Evolutionary conservation across 441 rosid genomes (phyloP).

Genomic region (Pelargonium citronellum): DNA sequence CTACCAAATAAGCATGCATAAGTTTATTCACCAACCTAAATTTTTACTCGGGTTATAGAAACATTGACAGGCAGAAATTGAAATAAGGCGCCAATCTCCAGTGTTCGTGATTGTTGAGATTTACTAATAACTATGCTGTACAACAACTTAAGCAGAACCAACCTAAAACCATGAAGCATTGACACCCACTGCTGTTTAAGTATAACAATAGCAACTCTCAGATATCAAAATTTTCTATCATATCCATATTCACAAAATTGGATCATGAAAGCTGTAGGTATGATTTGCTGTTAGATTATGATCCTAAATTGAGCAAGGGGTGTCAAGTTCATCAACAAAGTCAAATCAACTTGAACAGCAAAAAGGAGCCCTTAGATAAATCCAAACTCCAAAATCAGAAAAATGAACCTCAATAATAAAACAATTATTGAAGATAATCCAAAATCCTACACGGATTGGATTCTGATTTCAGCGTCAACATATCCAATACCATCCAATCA

Average conservation of each 20-base stretch:
- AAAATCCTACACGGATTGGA: neutral
- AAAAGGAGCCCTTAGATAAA: neutral
- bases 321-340: neutral
- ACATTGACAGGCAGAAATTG: neutral
- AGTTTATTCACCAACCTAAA: neutral
- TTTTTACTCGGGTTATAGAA: neutral
- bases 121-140: neutral
- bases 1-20: neutral
- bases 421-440: neutral
- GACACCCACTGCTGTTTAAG: no score
- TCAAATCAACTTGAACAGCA: neutral
- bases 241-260: neutral
- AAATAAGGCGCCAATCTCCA: neutral
- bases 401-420: no score
- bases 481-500: neutral
- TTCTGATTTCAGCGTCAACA: no score
- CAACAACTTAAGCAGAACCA: no score
- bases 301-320: neutral
- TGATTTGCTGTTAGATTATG: no score
- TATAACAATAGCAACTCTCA: neutral
- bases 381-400: neutral
- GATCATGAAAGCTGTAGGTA: neutral
- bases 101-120: neutral
- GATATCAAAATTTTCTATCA: neutral
- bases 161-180: no score